Conservation (phyloP, 1,284 basidiomycete species). For the Cutaneotrichosporon sp. region DNA sequence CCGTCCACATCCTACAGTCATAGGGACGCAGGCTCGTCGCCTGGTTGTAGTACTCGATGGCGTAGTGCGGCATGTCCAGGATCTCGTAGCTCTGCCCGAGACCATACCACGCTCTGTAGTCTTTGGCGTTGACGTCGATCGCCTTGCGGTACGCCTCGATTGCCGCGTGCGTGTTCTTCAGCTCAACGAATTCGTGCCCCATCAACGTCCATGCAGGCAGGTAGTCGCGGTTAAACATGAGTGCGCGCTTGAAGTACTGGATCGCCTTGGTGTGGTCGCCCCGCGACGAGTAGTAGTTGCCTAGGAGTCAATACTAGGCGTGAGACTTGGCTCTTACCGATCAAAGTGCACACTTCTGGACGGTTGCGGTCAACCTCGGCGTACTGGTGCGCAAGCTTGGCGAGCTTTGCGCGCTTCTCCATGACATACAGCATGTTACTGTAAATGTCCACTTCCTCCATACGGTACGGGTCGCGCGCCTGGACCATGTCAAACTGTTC, state of each 20-base stretch:
- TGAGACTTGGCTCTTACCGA: conserved; percentile 58
- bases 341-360: conserved; percentile 89
- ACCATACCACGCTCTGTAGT: conserved; percentile 97
- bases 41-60: conserved; percentile 92
- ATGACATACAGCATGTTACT: conserved; percentile 97
- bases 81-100: conserved; percentile 97
- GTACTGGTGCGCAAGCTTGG: conserved; percentile 87
- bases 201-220: conserved; percentile 98
- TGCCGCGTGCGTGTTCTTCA: conserved; percentile 98
- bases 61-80: conserved; percentile 92
- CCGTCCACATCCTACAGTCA: conserved; percentile 93
- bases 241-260: conserved; percentile 88
- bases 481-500: conserved; percentile 76
- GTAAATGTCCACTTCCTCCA: conserved; percentile 94
- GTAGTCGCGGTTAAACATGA: conserved; percentile 89
- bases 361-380: conserved; percentile 79
- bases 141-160: conserved; percentile 96
- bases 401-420: conserved; percentile 79
- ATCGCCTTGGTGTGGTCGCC: conserved; percentile 93
- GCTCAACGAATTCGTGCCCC: conserved; percentile 97
- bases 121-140: conserved; percentile 91
- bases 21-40: conserved; percentile 90
- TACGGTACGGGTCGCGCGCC: conserved; percentile 73
- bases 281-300: conserved; percentile 92
- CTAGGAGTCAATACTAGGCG: conserved; percentile 55